Base-by-base conservation (phyloP, 2,329 filamentous ascomycete species). In the Xylaria sp. region DNA sequence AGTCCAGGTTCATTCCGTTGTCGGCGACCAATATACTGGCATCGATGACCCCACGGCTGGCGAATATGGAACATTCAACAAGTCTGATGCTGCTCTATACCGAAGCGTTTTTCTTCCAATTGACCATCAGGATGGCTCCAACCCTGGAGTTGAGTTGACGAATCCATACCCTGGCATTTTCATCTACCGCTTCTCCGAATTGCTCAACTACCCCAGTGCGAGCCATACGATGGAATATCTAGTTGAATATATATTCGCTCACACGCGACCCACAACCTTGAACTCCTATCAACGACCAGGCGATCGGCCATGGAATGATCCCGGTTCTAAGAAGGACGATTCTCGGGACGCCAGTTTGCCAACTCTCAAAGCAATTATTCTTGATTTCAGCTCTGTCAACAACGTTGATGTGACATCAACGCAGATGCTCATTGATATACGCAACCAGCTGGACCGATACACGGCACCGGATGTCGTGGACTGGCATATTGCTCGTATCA, bases 121-220 rank as follows among this genome's bases (percentile, higher is more conserved):
- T 60, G 86, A 90, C 68, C 91, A 95, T 72, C 80, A 81, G n/a
- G 93, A 97, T 71, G 93, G 93, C 35, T 92, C 91, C 1, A 97
- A 97, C 73, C 93, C 93, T 0, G 81, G 88, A 30, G 81, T 97
- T 52, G 82, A 88, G 9, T 79, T 96, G n/a, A 81, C 90, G 63
- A 85, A 85, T 57, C 92, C 94, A 0, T 91, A 94, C 69, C 93
- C 93, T 0, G 94, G 94, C 55, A 83, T 99, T 66, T 96, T 97
- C 76, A 96, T 97, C 70, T 97, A 96, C 78, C 87, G 93, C 50
- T 97, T 96, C 74, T 86, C 89, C 0, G 93, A 97, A 76, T 91
- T 92, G 49, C 96, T 96, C 80, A 96, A 94, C 76, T 99, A 97
- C 70, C 91, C 93, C 61, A 99, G 96, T 68, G 92, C 92, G 18